Evolutionary conservation across 345 rosid genomes (phyloP).

Genomic region (Chamaenerion angustifolium): DNA sequence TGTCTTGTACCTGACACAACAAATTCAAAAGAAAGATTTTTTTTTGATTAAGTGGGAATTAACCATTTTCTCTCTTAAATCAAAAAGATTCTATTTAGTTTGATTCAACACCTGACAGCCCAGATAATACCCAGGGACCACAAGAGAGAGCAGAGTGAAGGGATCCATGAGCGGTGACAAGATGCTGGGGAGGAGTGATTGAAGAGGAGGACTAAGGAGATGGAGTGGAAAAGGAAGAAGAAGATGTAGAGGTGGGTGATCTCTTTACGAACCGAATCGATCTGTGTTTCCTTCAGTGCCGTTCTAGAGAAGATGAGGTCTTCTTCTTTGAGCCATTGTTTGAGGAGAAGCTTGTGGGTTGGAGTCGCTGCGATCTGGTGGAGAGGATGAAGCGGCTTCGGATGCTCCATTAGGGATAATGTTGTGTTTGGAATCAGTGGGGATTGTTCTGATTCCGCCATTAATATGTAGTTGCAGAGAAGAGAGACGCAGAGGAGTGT

Average conservation of each 20-base stretch:
- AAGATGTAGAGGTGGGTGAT: slow-evolving; percentile 67
- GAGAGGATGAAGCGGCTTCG: slow-evolving; percentile 56
- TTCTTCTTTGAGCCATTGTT: slow-evolving; percentile 93
- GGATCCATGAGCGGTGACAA: slow-evolving; percentile 72
- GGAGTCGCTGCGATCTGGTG: slow-evolving; percentile 85
- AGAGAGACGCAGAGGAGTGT: not conserved
- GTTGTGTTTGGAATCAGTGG: slow-evolving; percentile 11
- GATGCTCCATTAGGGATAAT: slow-evolving; percentile 32
- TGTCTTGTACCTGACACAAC: slow-evolving; percentile 43
- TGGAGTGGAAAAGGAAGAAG: slow-evolving; percentile 88
- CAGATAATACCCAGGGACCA: slow-evolving; percentile 68
- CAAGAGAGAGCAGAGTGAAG: slow-evolving; percentile 52
- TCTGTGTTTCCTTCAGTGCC: slow-evolving; percentile 68
- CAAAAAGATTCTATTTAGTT: too few species aligned
- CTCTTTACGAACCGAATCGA: slow-evolving; percentile 55
- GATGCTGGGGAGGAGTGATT: slow-evolving; percentile 30
- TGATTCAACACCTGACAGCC: slow-evolving; percentile 34
- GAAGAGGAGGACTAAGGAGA: slow-evolving; percentile 66
- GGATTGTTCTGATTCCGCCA: slow-evolving; percentile 24
- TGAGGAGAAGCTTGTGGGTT: slow-evolving; percentile 83
- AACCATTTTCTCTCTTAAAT: too few species aligned
- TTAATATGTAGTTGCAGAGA: slow-evolving; percentile 11
- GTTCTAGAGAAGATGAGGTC: slow-evolving; percentile 66
- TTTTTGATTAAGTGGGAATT: too few species aligned
- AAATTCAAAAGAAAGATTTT: too few species aligned